These are phyloP conservation scores for Bisporella sp. DNA, from an alignment of 2,329 filamentous ascomycete genomes.

Conservation along the genomic window DNA sequence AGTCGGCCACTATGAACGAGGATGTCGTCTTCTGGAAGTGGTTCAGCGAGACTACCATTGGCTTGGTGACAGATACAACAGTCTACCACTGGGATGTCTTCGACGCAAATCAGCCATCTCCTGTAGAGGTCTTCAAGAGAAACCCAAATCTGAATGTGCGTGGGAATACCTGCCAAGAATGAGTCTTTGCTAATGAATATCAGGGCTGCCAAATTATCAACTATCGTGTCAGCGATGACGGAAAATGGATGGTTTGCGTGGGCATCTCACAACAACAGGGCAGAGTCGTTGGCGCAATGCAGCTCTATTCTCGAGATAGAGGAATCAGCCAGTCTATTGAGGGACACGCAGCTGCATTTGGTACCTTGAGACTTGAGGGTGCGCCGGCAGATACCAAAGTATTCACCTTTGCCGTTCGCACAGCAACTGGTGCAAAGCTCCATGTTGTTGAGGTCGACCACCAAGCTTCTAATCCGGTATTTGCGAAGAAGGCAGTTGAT, in stretches of 20 bases:
- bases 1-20: slow-evolving; percentile 93
- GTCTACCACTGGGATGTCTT: slow-evolving; percentile 99
- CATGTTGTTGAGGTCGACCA: slow-evolving; percentile 98
- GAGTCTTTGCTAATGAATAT: background rate
- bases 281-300: slow-evolving; percentile 91
- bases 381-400: slow-evolving; percentile 88
- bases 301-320: slow-evolving; percentile 91
- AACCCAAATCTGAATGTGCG: slow-evolving; percentile 81
- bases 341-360: slow-evolving; percentile 92
- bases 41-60: slow-evolving; percentile 84
- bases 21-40: slow-evolving; percentile 99
- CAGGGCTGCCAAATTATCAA: slow-evolving; percentile 99
- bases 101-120: slow-evolving; percentile 69
- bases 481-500: slow-evolving; percentile 93
- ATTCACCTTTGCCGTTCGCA: slow-evolving; percentile 93
- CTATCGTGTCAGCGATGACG: slow-evolving; percentile 91
- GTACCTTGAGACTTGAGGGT: slow-evolving; percentile 80
- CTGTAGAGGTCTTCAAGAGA: slow-evolving; percentile 90
- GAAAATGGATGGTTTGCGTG: slow-evolving; percentile 97
- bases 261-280: slow-evolving; percentile 92
- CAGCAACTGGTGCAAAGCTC: slow-evolving; percentile 83
- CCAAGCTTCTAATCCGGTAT: slow-evolving; percentile 77
- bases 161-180: slow-evolving; percentile 12
- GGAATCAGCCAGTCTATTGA: slow-evolving; percentile 98
- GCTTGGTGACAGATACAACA: slow-evolving; percentile 81